Conservation (phyloP, 2,329 filamentous ascomycete genomes). For the Cryphonectria radicalis region DNA sequence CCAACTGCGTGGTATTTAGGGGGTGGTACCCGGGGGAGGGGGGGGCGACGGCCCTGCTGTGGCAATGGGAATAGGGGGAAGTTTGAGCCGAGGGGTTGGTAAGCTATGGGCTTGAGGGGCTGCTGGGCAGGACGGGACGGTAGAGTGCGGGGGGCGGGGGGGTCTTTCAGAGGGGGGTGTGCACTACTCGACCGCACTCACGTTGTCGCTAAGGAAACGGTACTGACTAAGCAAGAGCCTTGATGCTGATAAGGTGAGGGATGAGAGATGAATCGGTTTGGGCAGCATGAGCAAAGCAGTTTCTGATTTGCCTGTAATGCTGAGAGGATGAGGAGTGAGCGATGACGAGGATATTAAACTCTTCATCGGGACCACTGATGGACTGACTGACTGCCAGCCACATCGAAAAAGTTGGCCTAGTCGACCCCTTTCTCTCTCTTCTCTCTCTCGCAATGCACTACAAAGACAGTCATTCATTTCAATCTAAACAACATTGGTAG, state of each 20-base stretch:
- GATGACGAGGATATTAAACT: constrained; percentile 19
- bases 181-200: not conserved
- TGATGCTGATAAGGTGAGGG: not conserved
- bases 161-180: not conserved
- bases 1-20: not conserved
- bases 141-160: constrained; percentile 4
- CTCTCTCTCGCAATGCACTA: not conserved
- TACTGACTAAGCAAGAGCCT: not conserved
- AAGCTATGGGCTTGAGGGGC: not conserved
- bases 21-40: not conserved
- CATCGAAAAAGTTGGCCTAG: not conserved
- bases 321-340: constrained; percentile 3
- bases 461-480: constrained; percentile 7
- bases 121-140: constrained; percentile 2
- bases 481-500: not conserved
- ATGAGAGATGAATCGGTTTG: not conserved
- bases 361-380: not conserved
- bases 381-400: not conserved
- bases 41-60: not conserved
- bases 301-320: not conserved
- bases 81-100: not conserved
- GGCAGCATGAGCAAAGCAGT: not conserved
- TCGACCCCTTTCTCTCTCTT: constrained; percentile 2
- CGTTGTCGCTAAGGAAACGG: constrained; percentile 1
- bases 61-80: not conserved